Evolutionary conservation across 371 early-diverging fungal species (phyloP), one percentile per base, ranked within the genome.

Genomic region (Mucor mucedo): DNA sequence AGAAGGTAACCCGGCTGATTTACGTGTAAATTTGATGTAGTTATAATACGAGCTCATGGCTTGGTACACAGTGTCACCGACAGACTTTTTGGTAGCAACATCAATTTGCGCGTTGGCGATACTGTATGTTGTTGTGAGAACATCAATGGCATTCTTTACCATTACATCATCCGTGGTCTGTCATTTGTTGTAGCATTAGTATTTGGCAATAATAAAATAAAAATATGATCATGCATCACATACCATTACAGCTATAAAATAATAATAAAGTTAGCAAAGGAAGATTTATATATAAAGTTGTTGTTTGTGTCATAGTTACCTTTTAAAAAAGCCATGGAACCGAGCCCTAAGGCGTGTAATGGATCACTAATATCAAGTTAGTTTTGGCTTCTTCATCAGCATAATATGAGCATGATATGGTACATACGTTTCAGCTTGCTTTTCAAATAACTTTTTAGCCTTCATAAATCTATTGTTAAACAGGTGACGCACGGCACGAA

Each of bases 401-500:
- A 40, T 21, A 29, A 60, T 30, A 13, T 56, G 65, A 52, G 13
- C 3, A 48, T 41, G 32, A 16, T 72, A 21, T 21, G 35, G 35
- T 35, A 35, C 35, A 35, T 64, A 45, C 63, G 62, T 57, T 52
- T 70, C 70, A 40, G 73, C 73, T 58, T 70, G 49, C 10, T 66
- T 66, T 53, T 77, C 78, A 68, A 79, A 79, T 29, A 82, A 55
- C 27, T 61, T 62, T 44, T 77, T 79, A 13, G 87, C 85, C 32
- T 84, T 81, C 71, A 80, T 75, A 54, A 86, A 86, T 53, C 84
- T 63, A 68, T 86, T 86, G 50, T 84, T 85, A 58, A 86, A 86
- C 41, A 86, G 73, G 58, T 84, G 82, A 38, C 76, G 72, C 11
- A 86, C 70, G 13, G 84, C 87, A 54, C 81, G 78, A 29, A 84